Evolutionary conservation across 805 yeast species (phyloP).

Genomic region (Myxozyma neotropica): DNA sequence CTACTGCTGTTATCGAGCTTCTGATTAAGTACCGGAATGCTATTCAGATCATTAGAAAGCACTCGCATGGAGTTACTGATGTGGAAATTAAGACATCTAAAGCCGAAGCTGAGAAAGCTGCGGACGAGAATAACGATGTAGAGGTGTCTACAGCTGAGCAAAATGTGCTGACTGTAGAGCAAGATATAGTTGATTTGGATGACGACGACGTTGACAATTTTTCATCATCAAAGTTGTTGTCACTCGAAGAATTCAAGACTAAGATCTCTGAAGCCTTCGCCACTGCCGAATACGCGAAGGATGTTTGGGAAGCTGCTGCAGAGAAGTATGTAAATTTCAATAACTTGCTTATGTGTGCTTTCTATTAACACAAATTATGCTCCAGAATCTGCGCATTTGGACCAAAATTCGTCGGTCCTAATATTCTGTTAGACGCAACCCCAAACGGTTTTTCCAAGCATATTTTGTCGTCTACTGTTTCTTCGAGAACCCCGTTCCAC

Average conservation of each 20-base stretch:
- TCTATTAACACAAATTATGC: constrained; percentile 34
- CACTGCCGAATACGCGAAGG: constrained; percentile 38
- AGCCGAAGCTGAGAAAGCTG: neutral
- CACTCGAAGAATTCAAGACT: constrained; percentile 42
- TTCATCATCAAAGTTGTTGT: constrained; percentile 35
- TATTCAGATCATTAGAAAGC: constrained; percentile 17
- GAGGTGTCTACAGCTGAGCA: neutral
- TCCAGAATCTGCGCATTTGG: constrained; percentile 71
- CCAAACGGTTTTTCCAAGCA: constrained; percentile 12
- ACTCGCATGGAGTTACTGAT: constrained; percentile 7
- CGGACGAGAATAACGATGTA: neutral
- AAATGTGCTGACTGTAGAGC: constrained; percentile 36
- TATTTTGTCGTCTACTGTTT: constrained; percentile 11
- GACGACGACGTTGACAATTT: constrained; percentile 35
- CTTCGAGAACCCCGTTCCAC: constrained; percentile 18
- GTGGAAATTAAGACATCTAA: neutral
- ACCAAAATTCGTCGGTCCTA: constrained; percentile 74
- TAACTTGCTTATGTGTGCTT: neutral
- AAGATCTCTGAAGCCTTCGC: constrained; percentile 43
- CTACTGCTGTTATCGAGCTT: constrained; percentile 52
- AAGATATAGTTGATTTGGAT: constrained; percentile 35
- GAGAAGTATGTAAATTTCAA: constrained; percentile 13
- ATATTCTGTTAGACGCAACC: constrained; percentile 63
- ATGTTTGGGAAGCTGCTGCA: constrained; percentile 36
- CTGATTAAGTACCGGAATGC: constrained; percentile 41